These are phyloP conservation scores for Malus orientalis DNA, from an alignment of 306 rosid genomes.

Conservation along the genomic window DNA sequence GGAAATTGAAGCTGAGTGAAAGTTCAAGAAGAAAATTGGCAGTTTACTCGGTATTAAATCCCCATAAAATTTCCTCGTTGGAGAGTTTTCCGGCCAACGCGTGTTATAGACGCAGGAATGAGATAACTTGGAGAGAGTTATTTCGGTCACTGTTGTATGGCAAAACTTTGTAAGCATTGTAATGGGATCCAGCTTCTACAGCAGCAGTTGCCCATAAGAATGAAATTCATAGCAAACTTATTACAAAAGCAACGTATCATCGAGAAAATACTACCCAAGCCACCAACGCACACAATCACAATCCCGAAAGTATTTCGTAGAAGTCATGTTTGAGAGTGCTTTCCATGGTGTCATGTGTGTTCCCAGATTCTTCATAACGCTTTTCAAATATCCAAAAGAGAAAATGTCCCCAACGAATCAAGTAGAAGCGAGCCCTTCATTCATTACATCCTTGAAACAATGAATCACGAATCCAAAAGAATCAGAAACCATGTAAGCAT, in stretches of 20 bases:
- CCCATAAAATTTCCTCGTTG: too few relatives aligned
- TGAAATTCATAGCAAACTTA: background rate
- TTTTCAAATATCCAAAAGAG: background rate
- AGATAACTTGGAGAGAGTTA: background rate
- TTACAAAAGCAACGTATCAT: background rate
- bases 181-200: background rate
- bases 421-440: too few relatives aligned
- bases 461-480: background rate
- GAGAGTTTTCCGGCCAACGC: too few relatives aligned
- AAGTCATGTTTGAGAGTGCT: background rate
- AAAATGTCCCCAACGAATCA: background rate
- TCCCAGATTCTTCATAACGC: background rate
- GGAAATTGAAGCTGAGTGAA: too few relatives aligned
- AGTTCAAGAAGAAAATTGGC: too few relatives aligned
- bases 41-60: too few relatives aligned
- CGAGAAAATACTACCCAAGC: background rate
- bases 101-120: too few relatives aligned
- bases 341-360: background rate
- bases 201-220: background rate
- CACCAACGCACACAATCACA: background rate
- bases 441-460: background rate
- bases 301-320: background rate
- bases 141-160: background rate
- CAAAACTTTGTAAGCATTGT: background rate
- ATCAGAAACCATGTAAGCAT: background rate